Base-by-base conservation (phyloP, 306 rosid genomes). In the Gastrolobium villosum region DNA sequence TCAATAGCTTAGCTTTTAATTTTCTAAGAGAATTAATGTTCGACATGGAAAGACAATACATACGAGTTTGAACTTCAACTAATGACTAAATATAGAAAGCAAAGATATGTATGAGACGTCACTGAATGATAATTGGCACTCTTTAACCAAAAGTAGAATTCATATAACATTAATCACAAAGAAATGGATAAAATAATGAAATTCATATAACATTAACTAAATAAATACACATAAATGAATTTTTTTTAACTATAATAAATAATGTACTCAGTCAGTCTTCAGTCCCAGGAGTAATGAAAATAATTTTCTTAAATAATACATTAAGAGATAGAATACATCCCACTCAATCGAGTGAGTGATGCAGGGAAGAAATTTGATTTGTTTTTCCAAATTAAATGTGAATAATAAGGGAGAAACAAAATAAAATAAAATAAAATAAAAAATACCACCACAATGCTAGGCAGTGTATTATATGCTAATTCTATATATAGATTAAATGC, bases 391-490 rank as follows among this genome's bases (percentile, higher is more conserved):
- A 74, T 54, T 74, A 66, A 78, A 76, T 77, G 72, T 69, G 71
- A 59, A 80, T 72, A 79, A 46, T 61, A 7, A 63, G 66, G 39
- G 67, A 50, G 60, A 74, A 70, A 35, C 79, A 68, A 57, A 66
- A 45, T 31, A 45, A 74, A 74, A 35, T 45, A 52, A 76, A 45
- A 41, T 13, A 37, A 30, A 36, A 28, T n/a, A 52, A 28, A 41
- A 34, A 65, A 65, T 86, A 82, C 82, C 77, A 71, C 89, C 87
- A 75, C 45, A 77, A 82, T 83, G 78, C 65, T 81, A 63, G 84
- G 84, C 70, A 72, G 83, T 86, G 72, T 64, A 81, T 79, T 67
- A 73, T 57, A 85, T 55, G 39, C 84, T 82, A 65, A 84, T 70
- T 79, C 76, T 77, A 79, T 79, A 70, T 40, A 55, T 56, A 59